Conservation (phyloP, 192 early-diverging fungal genomes). For the Entomortierella parvispora region DNA sequence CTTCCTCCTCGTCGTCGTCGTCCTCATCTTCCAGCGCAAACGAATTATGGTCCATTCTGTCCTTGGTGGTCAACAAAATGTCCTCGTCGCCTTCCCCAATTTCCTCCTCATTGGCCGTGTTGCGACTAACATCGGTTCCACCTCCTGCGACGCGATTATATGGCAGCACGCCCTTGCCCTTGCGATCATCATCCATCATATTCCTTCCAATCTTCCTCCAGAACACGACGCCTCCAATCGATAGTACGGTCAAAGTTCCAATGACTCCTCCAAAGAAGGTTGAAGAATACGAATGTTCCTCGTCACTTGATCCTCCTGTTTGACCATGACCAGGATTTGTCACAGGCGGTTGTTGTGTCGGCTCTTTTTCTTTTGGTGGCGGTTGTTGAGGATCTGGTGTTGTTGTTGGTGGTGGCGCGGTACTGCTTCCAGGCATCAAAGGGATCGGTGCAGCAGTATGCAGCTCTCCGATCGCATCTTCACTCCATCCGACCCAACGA, state of each 20-base stretch:
- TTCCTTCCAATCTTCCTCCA: slow-evolving; percentile 30
- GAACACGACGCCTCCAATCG: slow-evolving; percentile 26
- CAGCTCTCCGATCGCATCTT: slow-evolving; percentile 18
- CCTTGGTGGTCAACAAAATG: slow-evolving; percentile 24
- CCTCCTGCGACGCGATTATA: slow-evolving; percentile 20
- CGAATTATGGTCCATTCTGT: slow-evolving; percentile 9
- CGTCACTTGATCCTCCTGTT: background rate
- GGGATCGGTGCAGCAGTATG: slow-evolving; percentile 15
- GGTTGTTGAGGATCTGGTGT: slow-evolving; percentile 1
- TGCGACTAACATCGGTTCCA: too few species aligned
- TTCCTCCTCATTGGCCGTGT: too few species aligned
- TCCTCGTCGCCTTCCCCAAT: slow-evolving; percentile 13
- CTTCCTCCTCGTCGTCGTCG: background rate
- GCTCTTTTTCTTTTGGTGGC: background rate
- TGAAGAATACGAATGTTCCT: background rate
- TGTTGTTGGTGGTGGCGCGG: background rate
- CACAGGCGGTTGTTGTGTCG: slow-evolving; percentile 1
- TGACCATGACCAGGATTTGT: background rate
- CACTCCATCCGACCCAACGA: slow-evolving; percentile 45
- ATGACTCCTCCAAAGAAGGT: slow-evolving; percentile 38
- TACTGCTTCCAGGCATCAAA: background rate
- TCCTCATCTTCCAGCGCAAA: slow-evolving; percentile 27
- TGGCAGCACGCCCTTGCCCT: slow-evolving; percentile 21
- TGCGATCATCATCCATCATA: slow-evolving; percentile 5
- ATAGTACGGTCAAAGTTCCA: slow-evolving; percentile 10